These are phyloP conservation scores for Clarireedia hainanense DNA, from an alignment of 2,329 filamentous ascomycete species.

Conservation along the genomic window DNA sequence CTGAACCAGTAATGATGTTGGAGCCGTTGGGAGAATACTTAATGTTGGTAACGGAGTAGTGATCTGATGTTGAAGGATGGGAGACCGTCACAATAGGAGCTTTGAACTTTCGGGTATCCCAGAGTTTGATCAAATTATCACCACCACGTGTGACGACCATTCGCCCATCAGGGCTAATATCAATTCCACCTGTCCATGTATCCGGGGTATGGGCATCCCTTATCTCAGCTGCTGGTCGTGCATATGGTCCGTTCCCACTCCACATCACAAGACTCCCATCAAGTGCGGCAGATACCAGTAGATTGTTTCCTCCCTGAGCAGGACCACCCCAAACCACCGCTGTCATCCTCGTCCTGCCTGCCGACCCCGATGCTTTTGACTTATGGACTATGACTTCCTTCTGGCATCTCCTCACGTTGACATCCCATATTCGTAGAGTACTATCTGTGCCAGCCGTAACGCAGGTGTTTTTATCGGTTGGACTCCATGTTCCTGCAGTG, in stretches of 20 bases:
- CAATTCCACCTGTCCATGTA: slow-evolving; percentile 88
- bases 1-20: slow-evolving; percentile 83
- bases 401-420: slow-evolving; percentile 83
- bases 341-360: slow-evolving; percentile 89
- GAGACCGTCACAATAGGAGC: slow-evolving; percentile 71
- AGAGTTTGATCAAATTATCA: slow-evolving; percentile 88
- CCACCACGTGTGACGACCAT: slow-evolving; percentile 87
- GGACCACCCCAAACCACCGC: slow-evolving; percentile 79
- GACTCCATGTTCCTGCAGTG: slow-evolving; percentile 85
- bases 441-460: slow-evolving; percentile 92
- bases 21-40: slow-evolving; percentile 78
- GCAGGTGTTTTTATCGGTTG: slow-evolving; percentile 73
- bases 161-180: slow-evolving; percentile 83
- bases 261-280: slow-evolving; percentile 93
- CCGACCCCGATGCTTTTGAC: slow-evolving; percentile 78
- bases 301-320: slow-evolving; percentile 65
- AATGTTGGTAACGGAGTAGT: slow-evolving; percentile 81
- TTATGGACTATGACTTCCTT: slow-evolving; percentile 96
- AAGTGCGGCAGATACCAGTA: slow-evolving; percentile 74
- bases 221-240: slow-evolving; percentile 74
- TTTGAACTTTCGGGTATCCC: slow-evolving; percentile 96
- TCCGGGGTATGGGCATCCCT: slow-evolving; percentile 71
- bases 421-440: slow-evolving; percentile 92
- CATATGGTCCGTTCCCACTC: slow-evolving; percentile 78
- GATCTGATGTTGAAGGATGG: slow-evolving; percentile 74